Conservation (phyloP, 2,329 filamentous ascomycete genomes). For the Coniochaeta ligniaria region DNA sequence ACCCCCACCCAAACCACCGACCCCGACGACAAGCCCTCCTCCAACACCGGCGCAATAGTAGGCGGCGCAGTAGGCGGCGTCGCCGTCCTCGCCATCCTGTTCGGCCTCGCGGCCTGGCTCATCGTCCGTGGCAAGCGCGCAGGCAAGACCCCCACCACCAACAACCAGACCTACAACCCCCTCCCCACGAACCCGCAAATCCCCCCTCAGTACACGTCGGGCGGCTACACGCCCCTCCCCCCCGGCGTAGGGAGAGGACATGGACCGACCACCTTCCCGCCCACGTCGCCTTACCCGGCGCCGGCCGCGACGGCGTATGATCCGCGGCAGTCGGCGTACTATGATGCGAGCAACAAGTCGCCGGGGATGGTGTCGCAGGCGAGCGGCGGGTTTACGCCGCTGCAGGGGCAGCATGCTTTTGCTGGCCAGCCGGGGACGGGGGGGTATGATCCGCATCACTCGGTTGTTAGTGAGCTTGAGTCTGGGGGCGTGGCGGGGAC, state of each 20-base stretch:
- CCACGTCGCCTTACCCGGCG: conserved; percentile 4
- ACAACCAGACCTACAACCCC: conserved; percentile 8
- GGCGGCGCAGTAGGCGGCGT: conserved; percentile 22
- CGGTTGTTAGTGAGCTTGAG: conserved; percentile 2
- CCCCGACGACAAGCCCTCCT: not conserved
- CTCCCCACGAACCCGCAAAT: conserved; percentile 4
- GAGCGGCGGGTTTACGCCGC: not conserved
- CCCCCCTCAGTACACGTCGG: not conserved
- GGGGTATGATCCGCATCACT: not conserved
- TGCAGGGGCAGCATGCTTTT: not conserved
- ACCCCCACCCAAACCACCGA: not conserved
- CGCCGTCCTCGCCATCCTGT: conserved; percentile 15
- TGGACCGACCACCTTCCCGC: conserved; percentile 1
- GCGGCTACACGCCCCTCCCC: conserved; percentile 1
- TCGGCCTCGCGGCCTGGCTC: conserved; percentile 13
- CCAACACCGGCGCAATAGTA: conserved; percentile 10
- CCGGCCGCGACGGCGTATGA: conserved; percentile 6
- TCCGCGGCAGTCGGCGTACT: conserved; percentile 8
- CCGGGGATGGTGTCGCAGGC: not conserved
- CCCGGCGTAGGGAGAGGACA: too few relatives aligned
- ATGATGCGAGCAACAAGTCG: not conserved
- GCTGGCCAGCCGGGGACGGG: not conserved
- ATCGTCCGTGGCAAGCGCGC: conserved; percentile 16
- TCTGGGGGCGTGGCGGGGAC: conserved; percentile 3
- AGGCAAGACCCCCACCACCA: conserved; percentile 3